Base-by-base conservation (phyloP, 305 asterid genomes). In the Fraxinus paxiana region DNA sequence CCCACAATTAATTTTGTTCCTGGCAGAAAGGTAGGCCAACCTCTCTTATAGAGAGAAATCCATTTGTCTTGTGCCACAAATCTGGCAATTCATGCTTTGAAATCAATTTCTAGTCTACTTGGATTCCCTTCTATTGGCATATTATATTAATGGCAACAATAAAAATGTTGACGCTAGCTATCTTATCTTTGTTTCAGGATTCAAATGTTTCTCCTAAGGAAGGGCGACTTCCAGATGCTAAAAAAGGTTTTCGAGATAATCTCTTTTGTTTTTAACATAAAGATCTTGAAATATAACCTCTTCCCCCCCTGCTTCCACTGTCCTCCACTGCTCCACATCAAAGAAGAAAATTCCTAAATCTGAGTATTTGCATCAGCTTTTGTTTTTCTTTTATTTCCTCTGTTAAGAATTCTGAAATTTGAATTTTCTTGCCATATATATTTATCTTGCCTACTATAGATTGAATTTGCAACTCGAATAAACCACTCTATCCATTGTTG, bases 161-260 rank as follows among this genome's bases (percentile, higher is more conserved):
- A 78, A 69, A 37, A 76, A 56, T 71, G 51, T 24, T 79, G 51
- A 83, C 70, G 37, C 46, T 74, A 77, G 78, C 70, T 74, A 18
- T 35, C 84, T 71, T 75, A 28, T 80, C 24, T 81, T 84, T 78
- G 71, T 65, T 85, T 77, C 92, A 96, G 99, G 98, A 94, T 87
- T 96, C 99, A 71, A 89, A 73, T 83, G 82, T 88, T 86, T 92
- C 93, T 79, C 91, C 98, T 0, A 88, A 75, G 84, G 98, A 94
- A 88, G 98, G 97, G 83, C 91, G 97, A 61, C 91, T 96, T 69
- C 99, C 99, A 38, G 93, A 90, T 91, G 98, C 97, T 83, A 92
- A 86, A 70, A 90, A 92, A 92, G 97, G 99, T 96, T 41, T 65
- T 4, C 0, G 7, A 46, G 59, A 3, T 6, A 46, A 46, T 46